Conservation (phyloP, 2,329 filamentous ascomycete species). For the Botrytis aclada region DNA sequence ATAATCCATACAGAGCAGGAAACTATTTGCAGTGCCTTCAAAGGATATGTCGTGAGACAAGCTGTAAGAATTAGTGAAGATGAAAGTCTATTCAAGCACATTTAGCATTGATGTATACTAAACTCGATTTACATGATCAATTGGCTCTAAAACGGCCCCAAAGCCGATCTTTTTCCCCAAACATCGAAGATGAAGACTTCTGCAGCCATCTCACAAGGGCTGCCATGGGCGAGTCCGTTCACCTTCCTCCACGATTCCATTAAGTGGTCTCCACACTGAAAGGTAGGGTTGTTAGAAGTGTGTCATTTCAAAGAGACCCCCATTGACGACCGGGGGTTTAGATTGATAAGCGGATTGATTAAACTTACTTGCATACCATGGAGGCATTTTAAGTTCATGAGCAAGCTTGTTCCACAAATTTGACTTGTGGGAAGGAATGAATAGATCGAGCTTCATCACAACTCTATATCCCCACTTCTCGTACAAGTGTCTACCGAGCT, state of each 20-base stretch:
- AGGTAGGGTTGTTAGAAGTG: not conserved
- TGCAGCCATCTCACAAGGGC: not conserved
- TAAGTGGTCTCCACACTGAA: not conserved
- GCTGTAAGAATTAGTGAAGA: no score
- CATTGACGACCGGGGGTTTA: not conserved
- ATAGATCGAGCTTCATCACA: slow-evolving; percentile 9
- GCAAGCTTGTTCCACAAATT: slow-evolving; percentile 7
- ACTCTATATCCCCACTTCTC: slow-evolving; percentile 11
- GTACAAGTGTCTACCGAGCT: not conserved
- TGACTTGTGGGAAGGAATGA: not conserved
- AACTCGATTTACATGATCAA: not conserved
- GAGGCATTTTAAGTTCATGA: not conserved
- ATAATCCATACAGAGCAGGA: no score
- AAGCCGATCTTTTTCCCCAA: not conserved
- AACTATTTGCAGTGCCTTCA: no score
- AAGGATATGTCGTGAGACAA: no score
- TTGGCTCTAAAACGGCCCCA: not conserved
- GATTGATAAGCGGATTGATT: not conserved
- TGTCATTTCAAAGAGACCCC: fast-evolving
- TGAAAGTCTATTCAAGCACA: no score
- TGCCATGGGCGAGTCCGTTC: not conserved
- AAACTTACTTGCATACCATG: not conserved
- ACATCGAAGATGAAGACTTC: not conserved
- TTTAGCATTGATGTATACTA: no score
- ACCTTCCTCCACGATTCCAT: not conserved